Evolutionary conservation across 768 basidiomycete genomes (phyloP).

Genomic region (Serendipita sp.): DNA sequence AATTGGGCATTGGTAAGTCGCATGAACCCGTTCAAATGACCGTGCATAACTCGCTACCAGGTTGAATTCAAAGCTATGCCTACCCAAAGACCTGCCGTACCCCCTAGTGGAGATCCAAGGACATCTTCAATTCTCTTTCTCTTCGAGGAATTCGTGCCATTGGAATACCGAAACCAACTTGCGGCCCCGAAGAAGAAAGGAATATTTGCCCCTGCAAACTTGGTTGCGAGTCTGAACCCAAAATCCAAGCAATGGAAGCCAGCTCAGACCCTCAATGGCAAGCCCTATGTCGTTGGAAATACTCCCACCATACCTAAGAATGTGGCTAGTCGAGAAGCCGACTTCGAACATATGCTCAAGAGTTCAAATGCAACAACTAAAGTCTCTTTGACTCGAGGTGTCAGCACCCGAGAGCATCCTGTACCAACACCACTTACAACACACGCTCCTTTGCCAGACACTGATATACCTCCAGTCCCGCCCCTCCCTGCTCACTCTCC

Average conservation of each 20-base stretch:
- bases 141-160: conserved; percentile 88
- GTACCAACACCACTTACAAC: not conserved
- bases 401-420: conserved; percentile 4
- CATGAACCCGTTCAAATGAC: conserved; percentile 2
- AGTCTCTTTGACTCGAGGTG: conserved; percentile 4
- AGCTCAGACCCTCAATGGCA: conserved; percentile 65
- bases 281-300: conserved; percentile 50
- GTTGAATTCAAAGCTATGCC: conserved; percentile 79
- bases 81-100: conserved; percentile 11
- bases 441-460: conserved; percentile 6
- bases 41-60: conserved; percentile 24
- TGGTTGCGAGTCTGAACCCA: conserved; percentile 47
- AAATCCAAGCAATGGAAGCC: conserved; percentile 47
- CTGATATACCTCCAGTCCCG: conserved; percentile 1
- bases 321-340: conserved; percentile 44
- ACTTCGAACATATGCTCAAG: conserved; percentile 57
- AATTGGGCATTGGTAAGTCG: conserved; percentile 78
- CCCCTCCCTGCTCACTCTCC: not conserved
- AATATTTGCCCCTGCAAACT: conserved; percentile 21
- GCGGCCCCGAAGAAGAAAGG: conserved; percentile 22
- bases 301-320: conserved; percentile 35
- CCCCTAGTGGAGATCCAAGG: conserved; percentile 37
- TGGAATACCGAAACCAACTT: conserved; percentile 69
- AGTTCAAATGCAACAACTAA: conserved; percentile 5
- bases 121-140: conserved; percentile 55